Conservation (phyloP, 768 basidiomycete species). For the Hypsizygus marmoreus region DNA sequence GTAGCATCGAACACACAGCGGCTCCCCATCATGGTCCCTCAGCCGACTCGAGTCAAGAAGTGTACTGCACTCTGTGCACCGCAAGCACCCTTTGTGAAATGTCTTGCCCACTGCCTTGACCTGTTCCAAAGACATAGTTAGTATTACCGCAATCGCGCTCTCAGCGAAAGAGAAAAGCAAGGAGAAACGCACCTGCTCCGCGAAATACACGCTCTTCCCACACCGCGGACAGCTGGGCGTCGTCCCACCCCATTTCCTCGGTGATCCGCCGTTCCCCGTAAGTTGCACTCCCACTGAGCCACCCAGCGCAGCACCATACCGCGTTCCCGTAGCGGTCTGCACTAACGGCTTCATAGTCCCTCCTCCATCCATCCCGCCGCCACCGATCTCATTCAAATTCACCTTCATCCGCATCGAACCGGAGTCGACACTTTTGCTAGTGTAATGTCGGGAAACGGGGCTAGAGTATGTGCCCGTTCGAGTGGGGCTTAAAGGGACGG, state of each 20-base stretch:
- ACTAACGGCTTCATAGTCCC: slow-evolving; percentile 22
- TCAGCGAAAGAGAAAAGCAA: slow-evolving; percentile 1
- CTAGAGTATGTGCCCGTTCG: slow-evolving; percentile 15
- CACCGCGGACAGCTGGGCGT: slow-evolving; percentile 72
- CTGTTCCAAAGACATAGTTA: too few species aligned
- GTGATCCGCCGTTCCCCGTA: slow-evolving; percentile 39
- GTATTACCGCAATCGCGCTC: slow-evolving; percentile 4
- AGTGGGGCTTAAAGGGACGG: slow-evolving; percentile 49
- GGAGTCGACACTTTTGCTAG: slow-evolving; percentile 24
- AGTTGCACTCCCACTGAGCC: slow-evolving; percentile 32
- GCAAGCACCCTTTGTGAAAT: slow-evolving; percentile 74
- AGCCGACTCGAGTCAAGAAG: slow-evolving; percentile 71
- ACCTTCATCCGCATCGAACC: background rate
- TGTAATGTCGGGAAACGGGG: slow-evolving; percentile 14
- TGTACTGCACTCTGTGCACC: slow-evolving; percentile 74
- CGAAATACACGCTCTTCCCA: slow-evolving; percentile 79
- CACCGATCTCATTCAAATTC: slow-evolving; percentile 2
- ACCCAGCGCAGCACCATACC: slow-evolving; percentile 61
- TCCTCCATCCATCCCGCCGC: slow-evolving; percentile 11
- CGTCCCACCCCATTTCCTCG: slow-evolving; percentile 54
- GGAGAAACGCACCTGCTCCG: slow-evolving; percentile 61
- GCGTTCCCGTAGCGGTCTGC: slow-evolving; percentile 58
- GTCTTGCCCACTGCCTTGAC: slow-evolving; percentile 82
- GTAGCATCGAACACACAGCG: slow-evolving; percentile 74
- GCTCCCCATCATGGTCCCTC: slow-evolving; percentile 75